phyloP scores from a whole-genome alignment of 116 monocot genomes.

The Iris pallida region DNA sequence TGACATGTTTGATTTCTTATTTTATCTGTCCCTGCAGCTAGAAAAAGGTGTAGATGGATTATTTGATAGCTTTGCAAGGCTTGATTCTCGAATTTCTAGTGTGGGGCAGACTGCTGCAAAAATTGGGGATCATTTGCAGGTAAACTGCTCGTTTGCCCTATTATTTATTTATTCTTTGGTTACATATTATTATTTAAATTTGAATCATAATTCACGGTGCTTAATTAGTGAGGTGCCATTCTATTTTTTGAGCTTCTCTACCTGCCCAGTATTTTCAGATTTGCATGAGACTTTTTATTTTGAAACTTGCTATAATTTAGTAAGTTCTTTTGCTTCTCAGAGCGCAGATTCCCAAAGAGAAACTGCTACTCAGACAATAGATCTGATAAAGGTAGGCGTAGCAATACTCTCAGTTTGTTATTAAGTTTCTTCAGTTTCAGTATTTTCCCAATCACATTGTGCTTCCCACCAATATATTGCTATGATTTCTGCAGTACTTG shows the following conservation, averaged over 20 bases:
- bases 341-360: slow-evolving; percentile 99
- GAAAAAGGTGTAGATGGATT: slow-evolving; percentile 99
- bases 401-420: neutral
- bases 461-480: slow-evolving; percentile 7
- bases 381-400: slow-evolving; percentile 80
- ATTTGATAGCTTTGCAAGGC: slow-evolving; percentile 90
- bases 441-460: slow-evolving; percentile 4
- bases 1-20: neutral
- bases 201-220: neutral
- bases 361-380: slow-evolving; percentile 96
- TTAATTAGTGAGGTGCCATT: neutral
- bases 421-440: neutral
- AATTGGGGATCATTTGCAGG: slow-evolving; percentile 99
- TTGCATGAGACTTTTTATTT: neutral
- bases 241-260: neutral
- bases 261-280: neutral
- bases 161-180: neutral
- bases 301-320: slow-evolving; percentile 13
- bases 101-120: slow-evolving; percentile 99
- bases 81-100: slow-evolving; percentile 96
- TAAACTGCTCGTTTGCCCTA: slow-evolving; percentile 24
- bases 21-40: slow-evolving; percentile 46
- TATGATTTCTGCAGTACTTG: slow-evolving; percentile 60
- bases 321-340: slow-evolving; percentile 42
- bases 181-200: neutral